Conservation (phyloP, 352 stramenopile genomes). For the Pythium aristosporum region DNA sequence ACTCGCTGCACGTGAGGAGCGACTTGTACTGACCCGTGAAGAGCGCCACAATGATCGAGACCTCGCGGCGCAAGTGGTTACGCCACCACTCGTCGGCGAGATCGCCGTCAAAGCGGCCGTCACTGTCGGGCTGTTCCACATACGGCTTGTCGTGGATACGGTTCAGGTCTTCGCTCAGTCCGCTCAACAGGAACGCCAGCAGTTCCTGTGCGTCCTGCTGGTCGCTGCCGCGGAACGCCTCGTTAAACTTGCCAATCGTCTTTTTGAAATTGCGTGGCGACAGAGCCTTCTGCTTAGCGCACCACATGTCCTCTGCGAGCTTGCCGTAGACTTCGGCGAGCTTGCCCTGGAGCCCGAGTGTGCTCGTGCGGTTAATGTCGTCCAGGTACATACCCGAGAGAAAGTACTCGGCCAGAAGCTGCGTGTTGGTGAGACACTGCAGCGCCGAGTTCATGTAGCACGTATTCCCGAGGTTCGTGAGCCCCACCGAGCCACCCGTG, state of each 20-base stretch:
- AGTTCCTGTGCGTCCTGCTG: conserved; percentile 99
- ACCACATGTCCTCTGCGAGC: conserved; percentile 96
- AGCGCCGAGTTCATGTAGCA: conserved; percentile 96
- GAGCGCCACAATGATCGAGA: conserved; percentile 98
- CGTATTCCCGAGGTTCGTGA: conserved; percentile 94
- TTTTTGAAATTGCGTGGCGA: conserved; percentile 93
- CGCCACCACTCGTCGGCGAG: conserved; percentile 99
- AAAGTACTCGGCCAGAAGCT: conserved; percentile 96
- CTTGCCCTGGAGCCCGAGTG: conserved; percentile 93
- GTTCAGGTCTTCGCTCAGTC: conserved; percentile 98
- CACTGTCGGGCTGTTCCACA: conserved; percentile 96
- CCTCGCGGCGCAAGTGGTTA: conserved; percentile 97
- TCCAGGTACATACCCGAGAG: conserved; percentile 90
- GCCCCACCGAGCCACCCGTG: conserved; percentile 67
- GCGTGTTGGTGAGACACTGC: conserved; percentile 95
- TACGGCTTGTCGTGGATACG: conserved; percentile 96
- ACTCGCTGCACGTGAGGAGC: conserved; percentile 94
- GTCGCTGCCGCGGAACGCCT: conserved; percentile 95
- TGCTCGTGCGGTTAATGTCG: conserved; percentile 97
- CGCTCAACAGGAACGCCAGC: conserved; percentile 95
- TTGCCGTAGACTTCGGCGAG: conserved; percentile 95
- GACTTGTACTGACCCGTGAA: conserved; percentile 99
- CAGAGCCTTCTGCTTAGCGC: conserved; percentile 92
- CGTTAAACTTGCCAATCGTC: conserved; percentile 93
- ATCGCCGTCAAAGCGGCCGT: conserved; percentile 96